These are phyloP conservation scores for Ceraceosorus bombacis DNA, from an alignment of 1,284 basidiomycete species.

Conservation along the genomic window DNA sequence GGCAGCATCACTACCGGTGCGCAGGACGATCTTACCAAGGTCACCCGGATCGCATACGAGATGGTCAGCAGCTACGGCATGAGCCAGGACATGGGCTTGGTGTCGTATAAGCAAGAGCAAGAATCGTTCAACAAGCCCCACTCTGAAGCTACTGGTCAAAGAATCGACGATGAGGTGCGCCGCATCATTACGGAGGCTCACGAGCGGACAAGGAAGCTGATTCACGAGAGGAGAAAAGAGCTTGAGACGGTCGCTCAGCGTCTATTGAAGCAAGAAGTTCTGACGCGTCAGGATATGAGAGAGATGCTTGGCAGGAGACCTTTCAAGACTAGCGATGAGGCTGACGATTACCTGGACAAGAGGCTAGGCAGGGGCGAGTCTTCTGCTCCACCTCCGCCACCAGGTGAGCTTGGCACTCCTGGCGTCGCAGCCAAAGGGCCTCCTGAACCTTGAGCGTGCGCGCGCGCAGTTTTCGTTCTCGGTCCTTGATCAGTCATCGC, in stretches of 20 bases:
- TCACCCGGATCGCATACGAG: slow-evolving; percentile 95
- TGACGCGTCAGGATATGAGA: slow-evolving; percentile 88
- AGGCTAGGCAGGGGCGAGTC: slow-evolving; percentile 29
- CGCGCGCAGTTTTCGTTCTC: too few species aligned
- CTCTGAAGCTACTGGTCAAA: slow-evolving; percentile 91
- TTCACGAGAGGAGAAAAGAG: slow-evolving; percentile 73
- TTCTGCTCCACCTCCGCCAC: background rate
- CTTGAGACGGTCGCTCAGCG: slow-evolving; percentile 90
- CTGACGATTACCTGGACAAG: slow-evolving; percentile 47
- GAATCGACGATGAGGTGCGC: slow-evolving; percentile 77
- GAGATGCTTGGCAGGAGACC: slow-evolving; percentile 73
- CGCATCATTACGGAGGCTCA: slow-evolving; percentile 91
- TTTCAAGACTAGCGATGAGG: slow-evolving; percentile 63
- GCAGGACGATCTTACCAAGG: slow-evolving; percentile 94
- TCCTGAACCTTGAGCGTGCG: too few species aligned
- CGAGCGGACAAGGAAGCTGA: slow-evolving; percentile 70
- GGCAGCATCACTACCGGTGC: slow-evolving; percentile 93
- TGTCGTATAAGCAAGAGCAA: slow-evolving; percentile 82
- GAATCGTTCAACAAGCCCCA: slow-evolving; percentile 77
- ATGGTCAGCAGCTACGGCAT: slow-evolving; percentile 66
- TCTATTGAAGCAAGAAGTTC: slow-evolving; percentile 85
- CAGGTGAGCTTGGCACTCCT: background rate
- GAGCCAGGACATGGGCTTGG: slow-evolving; percentile 87
- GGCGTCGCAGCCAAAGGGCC: too few species aligned
- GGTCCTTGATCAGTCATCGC: too few species aligned